A percentile compares a stretch with the other conserved stretches of the same genome.
Evolutionary conservation across 148 eudicot species (phyloP).

Genomic region (Polygonum aviculare): DNA sequence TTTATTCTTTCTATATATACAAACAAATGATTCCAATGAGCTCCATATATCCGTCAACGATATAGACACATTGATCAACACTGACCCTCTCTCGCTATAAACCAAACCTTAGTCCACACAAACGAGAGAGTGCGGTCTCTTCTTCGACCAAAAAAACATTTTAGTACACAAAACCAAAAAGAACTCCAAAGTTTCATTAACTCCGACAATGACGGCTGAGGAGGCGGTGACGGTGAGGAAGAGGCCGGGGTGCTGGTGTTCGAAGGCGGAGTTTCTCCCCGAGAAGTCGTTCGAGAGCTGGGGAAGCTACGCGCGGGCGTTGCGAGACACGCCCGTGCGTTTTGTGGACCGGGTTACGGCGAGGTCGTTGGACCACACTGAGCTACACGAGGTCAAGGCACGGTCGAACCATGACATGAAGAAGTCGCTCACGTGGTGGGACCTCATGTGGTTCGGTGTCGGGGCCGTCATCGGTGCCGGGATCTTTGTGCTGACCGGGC

Average conservation of each 20-base stretch:
- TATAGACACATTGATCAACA: not conserved
- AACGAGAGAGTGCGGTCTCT: too few species aligned
- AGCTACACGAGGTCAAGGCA: conserved; percentile 26
- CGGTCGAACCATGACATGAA: conserved; percentile 48
- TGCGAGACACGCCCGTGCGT: conserved; percentile 27
- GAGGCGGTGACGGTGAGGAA: not conserved
- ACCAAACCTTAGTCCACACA: not conserved
- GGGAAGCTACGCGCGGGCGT: conserved; percentile 35
- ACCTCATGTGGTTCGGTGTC: conserved; percentile 66
- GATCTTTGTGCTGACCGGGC: conserved; percentile 68
- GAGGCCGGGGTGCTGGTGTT: conserved; percentile 9
- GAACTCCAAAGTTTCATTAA: too few species aligned
- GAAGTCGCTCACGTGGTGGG: conserved; percentile 58
- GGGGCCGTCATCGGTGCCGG: conserved; percentile 78
- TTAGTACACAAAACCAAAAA: too few species aligned
- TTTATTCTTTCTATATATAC: too few species aligned
- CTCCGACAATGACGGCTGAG: not conserved
- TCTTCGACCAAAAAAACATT: too few species aligned
- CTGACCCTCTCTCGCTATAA: not conserved
- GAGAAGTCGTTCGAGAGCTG: conserved; percentile 56
- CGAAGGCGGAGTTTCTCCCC: conserved; percentile 38
- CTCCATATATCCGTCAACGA: not conserved
- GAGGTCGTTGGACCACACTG: conserved; percentile 34
- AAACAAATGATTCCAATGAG: too few species aligned
- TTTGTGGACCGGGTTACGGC: conserved; percentile 31